Conservation (phyloP, 805 yeast genomes). For the Metschnikowia chrysomelidarum region DNA sequence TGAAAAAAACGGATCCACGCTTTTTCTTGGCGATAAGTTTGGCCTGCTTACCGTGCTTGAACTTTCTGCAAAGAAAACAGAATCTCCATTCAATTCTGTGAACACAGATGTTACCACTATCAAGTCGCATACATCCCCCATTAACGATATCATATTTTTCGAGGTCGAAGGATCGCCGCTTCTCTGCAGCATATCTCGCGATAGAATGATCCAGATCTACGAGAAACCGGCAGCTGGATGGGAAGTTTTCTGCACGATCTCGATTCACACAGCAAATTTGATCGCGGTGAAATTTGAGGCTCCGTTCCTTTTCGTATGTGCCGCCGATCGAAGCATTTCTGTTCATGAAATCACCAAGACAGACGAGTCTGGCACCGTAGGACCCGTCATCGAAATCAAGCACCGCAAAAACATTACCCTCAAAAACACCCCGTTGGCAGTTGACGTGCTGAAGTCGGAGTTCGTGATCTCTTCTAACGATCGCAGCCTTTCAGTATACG, state of each 20-base stretch:
- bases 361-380: constrained; percentile 15
- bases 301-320: constrained; percentile 46
- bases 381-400: constrained; percentile 14
- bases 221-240: constrained; percentile 32
- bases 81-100: too few relatives aligned
- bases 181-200: constrained; percentile 52
- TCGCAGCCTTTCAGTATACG: constrained; percentile 43
- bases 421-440: constrained; percentile 49
- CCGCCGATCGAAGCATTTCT: constrained; percentile 61
- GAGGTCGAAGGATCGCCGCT: constrained; percentile 26
- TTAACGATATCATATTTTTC: constrained; percentile 45
- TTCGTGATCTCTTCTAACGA: constrained; percentile 54
- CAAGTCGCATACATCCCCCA: constrained; percentile 51
- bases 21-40: constrained; percentile 49
- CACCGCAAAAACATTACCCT: constrained; percentile 49
- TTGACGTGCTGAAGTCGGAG: constrained; percentile 37
- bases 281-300: constrained; percentile 33
- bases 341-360: constrained; percentile 41
- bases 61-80: constrained; percentile 16
- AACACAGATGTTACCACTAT: constrained; percentile 25
- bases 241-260: constrained; percentile 59
- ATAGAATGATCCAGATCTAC: constrained; percentile 61
- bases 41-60: constrained; percentile 39
- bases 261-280: constrained; percentile 55
- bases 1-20: constrained; percentile 30